phyloP scores from a whole-genome alignment of 2,329 filamentous ascomycete genomes.

The Aspergillus terreus region DNA sequence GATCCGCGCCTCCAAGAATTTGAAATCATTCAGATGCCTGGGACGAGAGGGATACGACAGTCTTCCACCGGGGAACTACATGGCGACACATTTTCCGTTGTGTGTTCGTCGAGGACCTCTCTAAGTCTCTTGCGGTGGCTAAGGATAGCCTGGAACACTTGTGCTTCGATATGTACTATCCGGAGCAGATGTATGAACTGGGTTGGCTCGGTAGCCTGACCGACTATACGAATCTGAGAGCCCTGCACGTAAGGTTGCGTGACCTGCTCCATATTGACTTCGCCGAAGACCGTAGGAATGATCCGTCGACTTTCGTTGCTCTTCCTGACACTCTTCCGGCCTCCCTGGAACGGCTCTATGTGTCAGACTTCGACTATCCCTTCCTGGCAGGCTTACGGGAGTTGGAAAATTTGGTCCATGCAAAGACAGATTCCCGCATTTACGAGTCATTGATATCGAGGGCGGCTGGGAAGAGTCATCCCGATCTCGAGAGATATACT shows the following conservation, averaged over 20 bases:
- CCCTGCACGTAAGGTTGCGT: neutral
- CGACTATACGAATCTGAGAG: neutral
- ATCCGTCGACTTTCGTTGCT: neutral
- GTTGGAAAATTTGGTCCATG: neutral
- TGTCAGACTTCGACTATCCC: neutral
- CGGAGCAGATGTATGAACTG: neutral
- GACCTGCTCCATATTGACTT: neutral
- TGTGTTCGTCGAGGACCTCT: neutral
- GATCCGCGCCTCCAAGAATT: neutral
- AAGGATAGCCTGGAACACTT: neutral
- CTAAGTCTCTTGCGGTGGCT: neutral
- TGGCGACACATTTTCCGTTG: neutral
- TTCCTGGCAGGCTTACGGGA: neutral
- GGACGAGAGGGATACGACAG: neutral
- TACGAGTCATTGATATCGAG: neutral
- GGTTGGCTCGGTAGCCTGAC: neutral
- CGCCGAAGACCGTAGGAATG: neutral
- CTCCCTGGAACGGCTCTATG: neutral
- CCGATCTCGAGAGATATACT: neutral
- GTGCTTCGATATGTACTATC: neutral
- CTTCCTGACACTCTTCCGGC: neutral
- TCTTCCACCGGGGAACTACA: neutral
- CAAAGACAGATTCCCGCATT: neutral
- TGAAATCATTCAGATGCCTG: neutral
- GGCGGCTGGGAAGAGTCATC: neutral